Evolutionary conservation across 1,284 basidiomycete species (phyloP).

Genomic region (Ustilago sp.): DNA sequence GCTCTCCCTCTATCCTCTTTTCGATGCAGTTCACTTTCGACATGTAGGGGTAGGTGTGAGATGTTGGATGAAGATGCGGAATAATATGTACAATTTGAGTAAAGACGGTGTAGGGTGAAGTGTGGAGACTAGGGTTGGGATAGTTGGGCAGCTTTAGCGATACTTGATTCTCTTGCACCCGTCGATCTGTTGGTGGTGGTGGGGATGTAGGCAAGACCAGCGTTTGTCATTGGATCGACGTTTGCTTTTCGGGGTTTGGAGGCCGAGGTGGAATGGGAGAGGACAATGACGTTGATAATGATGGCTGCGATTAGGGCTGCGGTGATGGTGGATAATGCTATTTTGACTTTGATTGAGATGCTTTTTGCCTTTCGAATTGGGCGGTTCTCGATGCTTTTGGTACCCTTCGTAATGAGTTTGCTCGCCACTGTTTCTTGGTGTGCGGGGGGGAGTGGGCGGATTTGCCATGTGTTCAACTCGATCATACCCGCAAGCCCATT

Average conservation of each 20-base stretch:
- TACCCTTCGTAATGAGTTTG: conserved; percentile 19
- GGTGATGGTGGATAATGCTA: conserved; percentile 2
- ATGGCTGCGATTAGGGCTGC: conserved; percentile 14
- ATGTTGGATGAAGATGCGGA: background rate
- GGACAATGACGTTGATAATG: conserved; percentile 20
- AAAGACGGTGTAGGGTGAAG: background rate
- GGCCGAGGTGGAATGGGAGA: conserved; percentile 5
- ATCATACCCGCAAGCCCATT: background rate
- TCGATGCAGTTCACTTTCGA: background rate
- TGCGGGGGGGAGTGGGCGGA: background rate
- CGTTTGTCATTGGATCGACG: background rate
- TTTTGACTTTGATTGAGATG: background rate
- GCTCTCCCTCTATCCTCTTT: background rate
- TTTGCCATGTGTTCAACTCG: conserved; percentile 13
- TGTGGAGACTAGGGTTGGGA: conserved; percentile 14
- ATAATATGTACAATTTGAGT: background rate
- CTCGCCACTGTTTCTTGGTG: background rate
- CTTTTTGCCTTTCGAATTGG: background rate
- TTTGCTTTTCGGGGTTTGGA: background rate
- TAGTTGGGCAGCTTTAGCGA: conserved; percentile 26
- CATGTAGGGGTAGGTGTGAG: background rate
- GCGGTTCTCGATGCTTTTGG: conserved; percentile 24
- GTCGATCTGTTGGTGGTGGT: background rate
- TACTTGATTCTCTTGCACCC: background rate
- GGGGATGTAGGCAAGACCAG: background rate